Evolutionary conservation across 2,329 filamentous ascomycete species (phyloP).

Genomic region (Claviceps purpurea): DNA sequence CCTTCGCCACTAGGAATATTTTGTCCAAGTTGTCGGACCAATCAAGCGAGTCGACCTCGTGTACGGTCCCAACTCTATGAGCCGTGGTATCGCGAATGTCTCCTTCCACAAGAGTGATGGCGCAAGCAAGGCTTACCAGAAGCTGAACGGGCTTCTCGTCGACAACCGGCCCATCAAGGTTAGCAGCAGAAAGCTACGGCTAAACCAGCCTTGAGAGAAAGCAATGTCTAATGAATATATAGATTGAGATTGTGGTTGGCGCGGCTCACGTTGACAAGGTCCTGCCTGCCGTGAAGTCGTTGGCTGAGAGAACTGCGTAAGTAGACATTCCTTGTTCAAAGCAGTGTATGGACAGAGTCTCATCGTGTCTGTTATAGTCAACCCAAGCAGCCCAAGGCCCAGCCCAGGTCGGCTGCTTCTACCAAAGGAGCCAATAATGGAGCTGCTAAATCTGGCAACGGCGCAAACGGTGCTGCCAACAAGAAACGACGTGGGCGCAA

Average conservation of each 20-base stretch:
- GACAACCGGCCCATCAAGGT: slow-evolving; percentile 88
- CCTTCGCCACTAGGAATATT: slow-evolving; percentile 79
- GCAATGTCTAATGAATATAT: slow-evolving; percentile 11
- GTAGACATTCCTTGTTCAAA: slow-evolving; percentile 12
- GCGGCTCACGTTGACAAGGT: slow-evolving; percentile 58
- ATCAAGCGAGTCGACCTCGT: slow-evolving; percentile 86
- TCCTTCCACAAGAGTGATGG: slow-evolving; percentile 70
- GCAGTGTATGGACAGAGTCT: neutral
- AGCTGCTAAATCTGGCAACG: slow-evolving; percentile 24
- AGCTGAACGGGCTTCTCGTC: slow-evolving; percentile 78
- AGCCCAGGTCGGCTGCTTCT: slow-evolving; percentile 70
- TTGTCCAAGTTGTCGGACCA: slow-evolving; percentile 70
- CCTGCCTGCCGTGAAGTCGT: slow-evolving; percentile 50
- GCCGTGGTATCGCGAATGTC: slow-evolving; percentile 84
- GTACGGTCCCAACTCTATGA: slow-evolving; percentile 84
- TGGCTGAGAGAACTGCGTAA: slow-evolving; percentile 70
- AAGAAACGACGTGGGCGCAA: slow-evolving; percentile 45
- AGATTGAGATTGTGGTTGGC: slow-evolving; percentile 87
- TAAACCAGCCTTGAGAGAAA: neutral
- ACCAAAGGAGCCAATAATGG: slow-evolving; percentile 39
- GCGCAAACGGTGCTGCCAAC: slow-evolving; percentile 31
- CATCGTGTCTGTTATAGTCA: slow-evolving; percentile 2
- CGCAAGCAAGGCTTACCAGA: slow-evolving; percentile 70
- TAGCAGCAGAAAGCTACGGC: neutral
- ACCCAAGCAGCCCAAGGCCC: slow-evolving; percentile 23